Evolutionary conservation across 257 asterid species (phyloP).

Genomic region (Nicotiana noctiflora): DNA sequence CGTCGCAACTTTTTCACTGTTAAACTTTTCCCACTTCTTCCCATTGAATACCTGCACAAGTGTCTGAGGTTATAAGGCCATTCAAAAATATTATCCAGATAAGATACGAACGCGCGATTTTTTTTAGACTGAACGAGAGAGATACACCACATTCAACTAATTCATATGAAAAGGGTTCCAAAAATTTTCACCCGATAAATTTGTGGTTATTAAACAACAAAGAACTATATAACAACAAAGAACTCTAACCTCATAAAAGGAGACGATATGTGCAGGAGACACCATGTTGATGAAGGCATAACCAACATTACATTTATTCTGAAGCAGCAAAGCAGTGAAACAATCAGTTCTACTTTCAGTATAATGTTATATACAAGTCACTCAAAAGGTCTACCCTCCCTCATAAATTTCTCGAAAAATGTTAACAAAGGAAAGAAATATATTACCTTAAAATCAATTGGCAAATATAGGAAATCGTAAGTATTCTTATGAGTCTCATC

Average conservation of each 20-base stretch:
- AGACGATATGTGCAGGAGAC: slow-evolving; percentile 68
- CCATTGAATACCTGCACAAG: slow-evolving; percentile 70
- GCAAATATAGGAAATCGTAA: slow-evolving; percentile 89
- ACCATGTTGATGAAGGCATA: slow-evolving; percentile 96
- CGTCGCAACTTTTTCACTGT: slow-evolving; percentile 91
- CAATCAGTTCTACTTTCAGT: neutral
- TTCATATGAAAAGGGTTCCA: neutral
- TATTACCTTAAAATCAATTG: slow-evolving; percentile 91
- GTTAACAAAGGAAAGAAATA: slow-evolving; percentile 6
- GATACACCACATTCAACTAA: neutral
- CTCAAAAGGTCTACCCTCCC: neutral
- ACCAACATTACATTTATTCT: slow-evolving; percentile 98
- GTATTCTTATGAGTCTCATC: slow-evolving; percentile 91
- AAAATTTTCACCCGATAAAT: neutral
- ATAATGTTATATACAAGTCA: neutral
- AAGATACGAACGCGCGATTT: too few species aligned
- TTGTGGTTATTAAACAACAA: neutral
- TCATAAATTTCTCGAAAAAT: neutral
- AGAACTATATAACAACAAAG: slow-evolving; percentile 9
- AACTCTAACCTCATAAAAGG: slow-evolving; percentile 70
- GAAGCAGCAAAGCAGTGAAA: slow-evolving; percentile 16
- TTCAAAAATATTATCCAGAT: neutral
- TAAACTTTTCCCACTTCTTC: slow-evolving; percentile 96
- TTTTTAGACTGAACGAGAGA: neutral
- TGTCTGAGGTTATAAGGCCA: neutral